Evolutionary conservation across 2,329 filamentous ascomycete genomes (phyloP).

Genomic region (Clarireedia homoeocarpa): DNA sequence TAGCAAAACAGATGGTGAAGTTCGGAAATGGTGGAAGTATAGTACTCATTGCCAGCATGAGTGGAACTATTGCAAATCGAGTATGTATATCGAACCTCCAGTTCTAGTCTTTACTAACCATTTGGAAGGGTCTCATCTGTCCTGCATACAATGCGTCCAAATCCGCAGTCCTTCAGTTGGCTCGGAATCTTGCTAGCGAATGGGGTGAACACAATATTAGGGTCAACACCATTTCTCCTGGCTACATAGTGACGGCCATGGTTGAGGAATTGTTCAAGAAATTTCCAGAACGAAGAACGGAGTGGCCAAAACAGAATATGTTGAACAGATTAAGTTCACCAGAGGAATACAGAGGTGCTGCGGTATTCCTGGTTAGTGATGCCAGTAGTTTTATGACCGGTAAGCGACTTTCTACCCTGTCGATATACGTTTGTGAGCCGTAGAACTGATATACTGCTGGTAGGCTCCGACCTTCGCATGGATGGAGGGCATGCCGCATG

Average conservation of each 20-base stretch:
- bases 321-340: constrained; percentile 60
- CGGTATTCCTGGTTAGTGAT: constrained; percentile 59
- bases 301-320: constrained; percentile 85
- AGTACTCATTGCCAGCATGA: constrained; percentile 64
- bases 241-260: constrained; percentile 79
- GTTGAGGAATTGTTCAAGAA: constrained; percentile 70
- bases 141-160: constrained; percentile 70
- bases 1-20: constrained; percentile 67
- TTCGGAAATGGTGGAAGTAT: constrained; percentile 52
- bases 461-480: constrained; percentile 22
- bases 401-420: background rate
- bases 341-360: constrained; percentile 63
- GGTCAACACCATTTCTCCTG: constrained; percentile 74
- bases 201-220: constrained; percentile 63
- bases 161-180: constrained; percentile 65
- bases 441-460: no score
- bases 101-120: background rate
- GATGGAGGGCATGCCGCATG: constrained; percentile 38
- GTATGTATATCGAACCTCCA: constrained; percentile 24
- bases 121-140: constrained; percentile 46
- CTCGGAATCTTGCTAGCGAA: constrained; percentile 61
- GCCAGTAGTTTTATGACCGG: constrained; percentile 66
- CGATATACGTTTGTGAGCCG: no score
- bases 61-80: constrained; percentile 57
- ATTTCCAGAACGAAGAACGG: constrained; percentile 56